Evolutionary conservation across 352 stramenopile genomes (phyloP).

Genomic region (Phytopythium ostracodes): DNA sequence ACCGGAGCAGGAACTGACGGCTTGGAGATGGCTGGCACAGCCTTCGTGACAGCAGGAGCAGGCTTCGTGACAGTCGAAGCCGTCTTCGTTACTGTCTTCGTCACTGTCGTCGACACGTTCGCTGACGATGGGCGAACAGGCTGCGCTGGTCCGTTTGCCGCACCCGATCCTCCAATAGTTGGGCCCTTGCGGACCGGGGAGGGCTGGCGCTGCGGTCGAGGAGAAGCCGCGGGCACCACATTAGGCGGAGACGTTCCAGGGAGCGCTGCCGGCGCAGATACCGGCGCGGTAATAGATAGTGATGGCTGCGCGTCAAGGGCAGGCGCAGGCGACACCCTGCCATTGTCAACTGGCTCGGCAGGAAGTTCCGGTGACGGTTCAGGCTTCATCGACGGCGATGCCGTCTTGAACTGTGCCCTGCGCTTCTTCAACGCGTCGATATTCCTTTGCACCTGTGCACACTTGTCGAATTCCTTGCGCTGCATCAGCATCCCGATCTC

Average conservation of each 20-base stretch:
- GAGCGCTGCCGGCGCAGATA: conserved; percentile 45
- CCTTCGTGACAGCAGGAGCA: background rate
- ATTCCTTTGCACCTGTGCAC: conserved; percentile 76
- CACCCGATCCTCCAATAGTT: conserved; percentile 11
- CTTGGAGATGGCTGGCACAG: background rate
- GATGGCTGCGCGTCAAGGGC: conserved; percentile 6
- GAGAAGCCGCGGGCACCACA: conserved; percentile 1
- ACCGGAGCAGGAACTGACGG: conserved; percentile 6
- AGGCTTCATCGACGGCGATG: conserved; percentile 20
- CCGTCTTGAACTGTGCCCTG: conserved; percentile 45
- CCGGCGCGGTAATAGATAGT: conserved; percentile 18
- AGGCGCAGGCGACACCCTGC: background rate
- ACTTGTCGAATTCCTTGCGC: conserved; percentile 86
- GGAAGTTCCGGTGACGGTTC: conserved; percentile 25
- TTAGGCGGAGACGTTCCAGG: conserved; percentile 21
- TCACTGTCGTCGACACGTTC: background rate
- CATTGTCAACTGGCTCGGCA: conserved; percentile 12
- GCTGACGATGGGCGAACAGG: background rate
- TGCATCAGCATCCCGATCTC: conserved; percentile 69
- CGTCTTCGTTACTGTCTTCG: background rate
- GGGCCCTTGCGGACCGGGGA: conserved; percentile 20
- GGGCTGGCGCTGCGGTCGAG: conserved; percentile 3
- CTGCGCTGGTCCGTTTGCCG: background rate
- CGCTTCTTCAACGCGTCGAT: conserved; percentile 79
- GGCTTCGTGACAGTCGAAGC: conserved; percentile 4